A percentile compares a stretch with the other conserved stretches of the same genome.
Evolutionary conservation across 2,329 filamentous ascomycete genomes (phyloP).

Genomic region (Madurella fahalii): DNA sequence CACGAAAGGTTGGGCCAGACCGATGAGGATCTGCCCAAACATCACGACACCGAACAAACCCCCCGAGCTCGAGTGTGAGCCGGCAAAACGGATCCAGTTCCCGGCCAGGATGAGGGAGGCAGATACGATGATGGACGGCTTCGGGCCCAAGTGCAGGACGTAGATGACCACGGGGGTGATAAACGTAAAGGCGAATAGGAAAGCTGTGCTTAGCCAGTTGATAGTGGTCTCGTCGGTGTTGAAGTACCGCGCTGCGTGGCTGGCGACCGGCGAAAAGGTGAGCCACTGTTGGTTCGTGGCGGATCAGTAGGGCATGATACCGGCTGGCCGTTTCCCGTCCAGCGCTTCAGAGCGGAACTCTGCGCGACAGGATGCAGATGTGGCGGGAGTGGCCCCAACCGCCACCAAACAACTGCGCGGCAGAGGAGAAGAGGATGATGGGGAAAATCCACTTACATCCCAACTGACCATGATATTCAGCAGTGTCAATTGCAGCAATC

Average conservation of each 20-base stretch:
- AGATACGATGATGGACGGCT: slow-evolving; percentile 68
- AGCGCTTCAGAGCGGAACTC: no score
- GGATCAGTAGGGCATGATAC: slow-evolving; percentile 1
- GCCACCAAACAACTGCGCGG: no score
- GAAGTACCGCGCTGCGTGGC: slow-evolving; percentile 71
- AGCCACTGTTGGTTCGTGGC: slow-evolving; percentile 63
- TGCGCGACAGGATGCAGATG: no score
- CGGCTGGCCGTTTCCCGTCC: not conserved
- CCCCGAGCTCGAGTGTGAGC: slow-evolving; percentile 48
- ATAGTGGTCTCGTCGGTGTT: slow-evolving; percentile 67
- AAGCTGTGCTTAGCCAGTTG: slow-evolving; percentile 90
- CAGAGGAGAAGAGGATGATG: no score
- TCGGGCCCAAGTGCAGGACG: slow-evolving; percentile 75
- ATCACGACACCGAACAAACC: slow-evolving; percentile 74
- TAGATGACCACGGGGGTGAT: slow-evolving; percentile 70
- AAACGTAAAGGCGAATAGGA: slow-evolving; percentile 77
- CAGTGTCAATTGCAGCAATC: slow-evolving; percentile 74
- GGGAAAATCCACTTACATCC: slow-evolving; percentile 64
- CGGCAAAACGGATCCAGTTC: slow-evolving; percentile 88
- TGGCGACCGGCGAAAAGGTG: slow-evolving; percentile 80
- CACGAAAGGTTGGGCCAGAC: slow-evolving; percentile 87
- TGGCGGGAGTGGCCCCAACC: no score
- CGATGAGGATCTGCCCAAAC: slow-evolving; percentile 87
- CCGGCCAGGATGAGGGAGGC: slow-evolving; percentile 72
- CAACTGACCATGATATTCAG: slow-evolving; percentile 92